phyloP scores from a whole-genome alignment of 257 asterid genomes.

The Knoxia roxburghii region DNA sequence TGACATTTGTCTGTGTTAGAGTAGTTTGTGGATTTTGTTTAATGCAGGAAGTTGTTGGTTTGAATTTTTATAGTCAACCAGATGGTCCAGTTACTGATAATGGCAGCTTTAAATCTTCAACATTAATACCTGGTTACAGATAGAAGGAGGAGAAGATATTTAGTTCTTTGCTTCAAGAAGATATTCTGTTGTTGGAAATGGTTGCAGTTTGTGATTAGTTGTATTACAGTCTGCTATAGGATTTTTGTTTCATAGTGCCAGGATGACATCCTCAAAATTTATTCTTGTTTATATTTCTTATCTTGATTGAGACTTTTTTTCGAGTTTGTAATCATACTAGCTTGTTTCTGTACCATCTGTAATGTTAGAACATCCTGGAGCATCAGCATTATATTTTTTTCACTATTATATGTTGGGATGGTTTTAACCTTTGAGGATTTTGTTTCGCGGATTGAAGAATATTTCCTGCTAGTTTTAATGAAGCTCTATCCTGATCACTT shows the following conservation, averaged over 20 bases:
- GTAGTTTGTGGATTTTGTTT: constrained; percentile 14
- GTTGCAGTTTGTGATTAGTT: neutral
- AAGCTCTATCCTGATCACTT: neutral
- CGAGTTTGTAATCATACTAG: neutral
- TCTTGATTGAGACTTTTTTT: neutral
- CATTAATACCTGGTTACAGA: constrained; percentile 54
- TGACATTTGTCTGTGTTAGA: neutral
- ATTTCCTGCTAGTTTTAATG: neutral
- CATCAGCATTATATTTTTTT: neutral
- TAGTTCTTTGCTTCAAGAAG: neutral
- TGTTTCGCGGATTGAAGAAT: neutral
- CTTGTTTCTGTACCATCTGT: neutral
- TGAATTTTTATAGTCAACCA: constrained; percentile 85
- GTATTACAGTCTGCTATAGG: neutral
- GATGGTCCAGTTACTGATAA: constrained; percentile 85
- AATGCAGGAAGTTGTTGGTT: constrained; percentile 53
- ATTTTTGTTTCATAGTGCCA: neutral
- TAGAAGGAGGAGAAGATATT: neutral
- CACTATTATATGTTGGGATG: neutral
- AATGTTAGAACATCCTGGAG: neutral
- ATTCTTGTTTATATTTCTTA: neutral
- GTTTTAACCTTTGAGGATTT: neutral
- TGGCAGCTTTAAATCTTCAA: constrained; percentile 70
- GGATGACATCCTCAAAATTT: neutral
- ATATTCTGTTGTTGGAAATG: neutral